phyloP scores from a whole-genome alignment of 345 rosid genomes.

The Citrus trifoliata region DNA sequence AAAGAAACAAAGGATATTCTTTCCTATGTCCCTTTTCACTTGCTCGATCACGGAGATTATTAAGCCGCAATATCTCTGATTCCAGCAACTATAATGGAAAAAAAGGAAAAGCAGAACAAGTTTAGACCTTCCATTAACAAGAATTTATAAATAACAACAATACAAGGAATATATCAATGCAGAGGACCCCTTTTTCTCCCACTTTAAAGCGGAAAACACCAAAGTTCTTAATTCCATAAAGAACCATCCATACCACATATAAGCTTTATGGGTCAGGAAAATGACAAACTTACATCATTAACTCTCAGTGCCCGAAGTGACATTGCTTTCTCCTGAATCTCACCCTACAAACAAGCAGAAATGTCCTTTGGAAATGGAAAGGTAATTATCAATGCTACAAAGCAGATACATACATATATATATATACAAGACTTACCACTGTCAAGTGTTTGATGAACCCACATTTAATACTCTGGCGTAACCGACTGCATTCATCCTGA shows the following conservation, averaged over 20 bases:
- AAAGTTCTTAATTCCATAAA: not conserved
- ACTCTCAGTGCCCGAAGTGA: constrained; percentile 58
- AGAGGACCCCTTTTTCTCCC: too few relatives aligned
- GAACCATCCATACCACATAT: not conserved
- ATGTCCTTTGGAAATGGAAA: not conserved
- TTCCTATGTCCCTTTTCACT: constrained; percentile 70
- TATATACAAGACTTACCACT: constrained; percentile 51
- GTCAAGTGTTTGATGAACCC: constrained; percentile 62
- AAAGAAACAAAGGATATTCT: constrained; percentile 79
- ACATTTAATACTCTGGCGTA: constrained; percentile 64
- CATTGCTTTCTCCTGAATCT: constrained; percentile 67
- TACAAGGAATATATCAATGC: not conserved
- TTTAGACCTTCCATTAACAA: not conserved
- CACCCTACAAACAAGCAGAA: constrained; percentile 51
- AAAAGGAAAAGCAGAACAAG: not conserved
- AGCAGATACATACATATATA: constrained; percentile 5
- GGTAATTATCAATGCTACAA: constrained; percentile 4
- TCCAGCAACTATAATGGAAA: constrained; percentile 55
- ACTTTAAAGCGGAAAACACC: not conserved
- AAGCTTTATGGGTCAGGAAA: not conserved
- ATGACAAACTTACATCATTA: constrained; percentile 53
- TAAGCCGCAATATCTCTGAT: constrained; percentile 58
- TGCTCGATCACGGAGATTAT: constrained; percentile 83
- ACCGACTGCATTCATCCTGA: constrained; percentile 81
- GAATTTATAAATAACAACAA: not conserved